Base-by-base conservation (phyloP, 2,329 filamentous ascomycete species). In the Pseudogymnoascus sp. region DNA sequence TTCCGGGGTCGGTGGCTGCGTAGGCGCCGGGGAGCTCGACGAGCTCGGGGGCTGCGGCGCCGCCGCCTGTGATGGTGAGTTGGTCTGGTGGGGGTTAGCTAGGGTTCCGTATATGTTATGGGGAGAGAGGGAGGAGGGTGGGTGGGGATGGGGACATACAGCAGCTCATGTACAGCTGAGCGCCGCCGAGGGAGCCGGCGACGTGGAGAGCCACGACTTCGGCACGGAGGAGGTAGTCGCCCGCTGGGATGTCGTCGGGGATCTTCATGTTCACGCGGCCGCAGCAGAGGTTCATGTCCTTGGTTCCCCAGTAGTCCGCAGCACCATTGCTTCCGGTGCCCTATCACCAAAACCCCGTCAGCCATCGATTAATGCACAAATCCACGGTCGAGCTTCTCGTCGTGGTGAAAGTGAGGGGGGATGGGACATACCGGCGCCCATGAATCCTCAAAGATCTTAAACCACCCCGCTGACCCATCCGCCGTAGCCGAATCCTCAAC, bases 181-280 rank as follows among this genome's bases (percentile, higher is more conserved):
- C 75, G 15, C 70, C 71, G n/a, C 74, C 77, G 15, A 64, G 64
- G 13, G 65, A 70, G 64, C 72, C 71, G n/a, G 81, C 81, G 17
- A 81, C 80, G 73, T 84, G 81, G 42, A 84, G 75, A 6, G 81
- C 81, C 38, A 83, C 76, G 33, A 80, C 75, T 74, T 85, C 82
- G 29, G 81, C 78, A 46, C 82, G 77, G 70, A 85, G 73, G 29
- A 85, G 77, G 67, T 84, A 84, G 60, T 83, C 76, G 50, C 82
- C 82, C 1, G 80, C 75, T 3, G 81, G 78, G 64, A 84, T 76
- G 73, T 78, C 80, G 35, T 75, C 69, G 42, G 82, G 82, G 65
- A 84, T 72, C 65, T 73, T 75, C 72, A 83, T 80, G 68, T 77
- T 80, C 42, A 75, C 71, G 75, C 78, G 81, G 29, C 81, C 75